These are phyloP conservation scores for Rhizomucor miehei DNA, from an alignment of 371 early-diverging fungal genomes.

Conservation along the genomic window DNA sequence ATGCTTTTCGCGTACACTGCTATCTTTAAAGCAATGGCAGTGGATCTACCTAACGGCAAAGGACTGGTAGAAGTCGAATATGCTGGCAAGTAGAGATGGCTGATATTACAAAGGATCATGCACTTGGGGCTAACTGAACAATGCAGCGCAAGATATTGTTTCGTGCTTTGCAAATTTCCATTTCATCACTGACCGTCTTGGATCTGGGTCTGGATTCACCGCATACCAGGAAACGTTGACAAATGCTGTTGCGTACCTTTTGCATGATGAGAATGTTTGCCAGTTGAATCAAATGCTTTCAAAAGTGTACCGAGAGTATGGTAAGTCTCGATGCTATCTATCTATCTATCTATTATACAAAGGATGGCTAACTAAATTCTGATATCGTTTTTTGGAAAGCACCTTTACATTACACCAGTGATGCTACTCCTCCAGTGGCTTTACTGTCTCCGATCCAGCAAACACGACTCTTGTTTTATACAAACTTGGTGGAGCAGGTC, in stretches of 20 bases:
- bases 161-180: slow-evolving; percentile 38
- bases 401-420: slow-evolving; percentile 14
- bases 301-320: slow-evolving; percentile 37
- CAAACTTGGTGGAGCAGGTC: slow-evolving; percentile 54
- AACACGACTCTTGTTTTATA: slow-evolving; percentile 47
- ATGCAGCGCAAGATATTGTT: slow-evolving; percentile 34
- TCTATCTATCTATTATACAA: no score
- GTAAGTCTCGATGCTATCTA: no score
- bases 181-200: slow-evolving; percentile 38
- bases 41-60: slow-evolving; percentile 32
- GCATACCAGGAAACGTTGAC: slow-evolving; percentile 49
- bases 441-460: slow-evolving; percentile 38
- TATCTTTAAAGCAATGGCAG: slow-evolving; percentile 36
- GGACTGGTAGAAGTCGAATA: slow-evolving; percentile 22
- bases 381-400: slow-evolving; percentile 6
- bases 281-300: slow-evolving; percentile 34
- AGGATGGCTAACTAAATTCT: neutral
- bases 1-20: slow-evolving; percentile 43
- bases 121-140: neutral
- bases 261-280: slow-evolving; percentile 28
- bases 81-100: slow-evolving; percentile 16
- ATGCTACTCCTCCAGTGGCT: slow-evolving; percentile 16
- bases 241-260: slow-evolving; percentile 39
- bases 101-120: neutral
- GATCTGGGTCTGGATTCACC: slow-evolving; percentile 35